These are phyloP conservation scores for Starmerella gropengiesseri DNA, from an alignment of 805 yeast species.

Conservation along the genomic window DNA sequence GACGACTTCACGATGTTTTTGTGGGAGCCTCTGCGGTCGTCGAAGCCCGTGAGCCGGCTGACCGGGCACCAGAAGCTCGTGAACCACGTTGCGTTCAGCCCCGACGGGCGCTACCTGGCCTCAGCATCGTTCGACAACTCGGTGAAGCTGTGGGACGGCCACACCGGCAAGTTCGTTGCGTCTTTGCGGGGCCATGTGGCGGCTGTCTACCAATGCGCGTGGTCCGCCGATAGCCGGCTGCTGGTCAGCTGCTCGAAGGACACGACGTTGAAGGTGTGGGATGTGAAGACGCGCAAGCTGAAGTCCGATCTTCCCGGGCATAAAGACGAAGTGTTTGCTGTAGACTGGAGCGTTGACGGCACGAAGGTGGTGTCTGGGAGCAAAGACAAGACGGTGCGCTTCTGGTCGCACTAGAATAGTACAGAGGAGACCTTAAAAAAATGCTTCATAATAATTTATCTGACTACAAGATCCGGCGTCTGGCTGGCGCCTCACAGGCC, in stretches of 20 bases:
- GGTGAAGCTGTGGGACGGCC: constrained; percentile 91
- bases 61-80: constrained; percentile 96
- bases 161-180: constrained; percentile 77
- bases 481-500: too few relatives aligned
- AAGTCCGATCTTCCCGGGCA: constrained; percentile 92
- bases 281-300: constrained; percentile 71
- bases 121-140: constrained; percentile 94
- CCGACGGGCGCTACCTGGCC: constrained; percentile 84
- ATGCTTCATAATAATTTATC: neutral
- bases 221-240: constrained; percentile 91
- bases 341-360: constrained; percentile 97
- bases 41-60: constrained; percentile 84
- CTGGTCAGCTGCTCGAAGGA: constrained; percentile 91
- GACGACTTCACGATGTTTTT: constrained; percentile 97
- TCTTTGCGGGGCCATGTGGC: constrained; percentile 97
- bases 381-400: constrained; percentile 82
- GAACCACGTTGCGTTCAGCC: constrained; percentile 90
- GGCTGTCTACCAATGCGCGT: constrained; percentile 92
- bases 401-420: constrained; percentile 54
- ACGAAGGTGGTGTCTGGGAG: constrained; percentile 94
- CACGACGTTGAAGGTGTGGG: constrained; percentile 95
- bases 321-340: constrained; percentile 88
- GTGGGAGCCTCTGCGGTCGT: constrained; percentile 79
- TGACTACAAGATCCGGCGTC: neutral
- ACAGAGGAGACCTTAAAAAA: neutral